Conservation (phyloP, 108 stramenopile species). For the Epithemia pelagica region DNA sequence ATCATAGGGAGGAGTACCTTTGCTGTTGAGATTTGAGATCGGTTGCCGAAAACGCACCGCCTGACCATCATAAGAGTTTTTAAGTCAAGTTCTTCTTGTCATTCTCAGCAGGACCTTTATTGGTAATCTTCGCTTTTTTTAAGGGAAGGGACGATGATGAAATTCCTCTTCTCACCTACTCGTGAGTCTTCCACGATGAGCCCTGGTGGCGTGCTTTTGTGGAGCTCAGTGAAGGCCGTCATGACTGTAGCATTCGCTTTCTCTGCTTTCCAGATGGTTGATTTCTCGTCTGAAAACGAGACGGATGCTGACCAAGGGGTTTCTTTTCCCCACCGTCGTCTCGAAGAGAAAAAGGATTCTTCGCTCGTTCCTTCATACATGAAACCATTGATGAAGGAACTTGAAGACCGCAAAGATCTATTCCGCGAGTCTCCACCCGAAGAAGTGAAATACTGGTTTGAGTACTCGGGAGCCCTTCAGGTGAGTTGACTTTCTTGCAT, state of each 20-base stretch:
- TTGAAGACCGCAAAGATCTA: slow-evolving; percentile 65
- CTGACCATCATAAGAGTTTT: too few relatives aligned
- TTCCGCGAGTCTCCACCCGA: slow-evolving; percentile 81
- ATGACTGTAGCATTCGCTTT: not conserved
- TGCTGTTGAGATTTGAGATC: too few relatives aligned
- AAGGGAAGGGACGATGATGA: too few relatives aligned
- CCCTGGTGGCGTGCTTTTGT: not conserved
- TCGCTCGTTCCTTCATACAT: slow-evolving; percentile 55
- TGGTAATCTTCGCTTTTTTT: too few relatives aligned
- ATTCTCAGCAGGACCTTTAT: too few relatives aligned
- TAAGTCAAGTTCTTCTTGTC: too few relatives aligned
- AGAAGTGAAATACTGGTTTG: slow-evolving; percentile 90
- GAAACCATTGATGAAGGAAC: slow-evolving; percentile 53
- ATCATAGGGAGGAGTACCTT: too few relatives aligned
- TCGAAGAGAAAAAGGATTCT: not conserved
- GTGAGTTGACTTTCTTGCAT: too few relatives aligned
- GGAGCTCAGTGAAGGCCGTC: not conserved
- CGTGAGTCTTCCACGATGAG: too few relatives aligned
- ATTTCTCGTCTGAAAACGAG: not conserved
- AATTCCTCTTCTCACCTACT: too few relatives aligned
- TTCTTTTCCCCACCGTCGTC: not conserved
- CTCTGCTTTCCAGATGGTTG: not conserved
- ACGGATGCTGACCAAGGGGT: not conserved
- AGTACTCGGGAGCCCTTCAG: slow-evolving; percentile 83
- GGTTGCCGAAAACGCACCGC: too few relatives aligned